These are phyloP conservation scores for Dothidotthia symphoricarpi DNA, from an alignment of 2,329 filamentous ascomycete species.

Conservation along the genomic window DNA sequence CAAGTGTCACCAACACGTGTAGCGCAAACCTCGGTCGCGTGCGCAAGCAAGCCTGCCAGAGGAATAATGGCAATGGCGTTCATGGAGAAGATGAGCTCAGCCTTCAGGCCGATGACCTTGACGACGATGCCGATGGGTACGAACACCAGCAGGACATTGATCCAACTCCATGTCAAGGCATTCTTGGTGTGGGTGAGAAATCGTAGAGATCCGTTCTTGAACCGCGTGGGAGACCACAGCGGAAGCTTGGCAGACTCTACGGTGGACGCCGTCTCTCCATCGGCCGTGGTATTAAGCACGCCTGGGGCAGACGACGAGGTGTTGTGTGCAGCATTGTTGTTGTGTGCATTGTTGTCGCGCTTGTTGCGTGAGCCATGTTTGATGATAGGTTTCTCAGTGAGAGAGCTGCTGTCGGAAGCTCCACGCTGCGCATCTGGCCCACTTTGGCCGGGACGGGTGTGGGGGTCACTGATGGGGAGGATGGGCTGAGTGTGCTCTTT, in stretches of 20 bases:
- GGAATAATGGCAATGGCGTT: constrained; percentile 54
- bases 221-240: constrained; percentile 47
- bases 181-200: constrained; percentile 57
- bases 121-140: constrained; percentile 74
- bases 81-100: constrained; percentile 51
- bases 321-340: constrained; percentile 30
- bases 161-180: constrained; percentile 69
- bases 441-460: constrained; percentile 13
- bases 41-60: constrained; percentile 49
- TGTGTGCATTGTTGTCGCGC: constrained; percentile 11
- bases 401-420: constrained; percentile 16
- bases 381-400: constrained; percentile 24
- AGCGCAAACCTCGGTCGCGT: constrained; percentile 53
- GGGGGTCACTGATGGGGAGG: constrained; percentile 30
- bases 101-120: constrained; percentile 46
- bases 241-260: constrained; percentile 48
- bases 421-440: constrained; percentile 13
- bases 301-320: constrained; percentile 34
- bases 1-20: constrained; percentile 49
- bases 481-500: constrained; percentile 31
- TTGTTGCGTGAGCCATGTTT: constrained; percentile 4
- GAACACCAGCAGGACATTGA: constrained; percentile 75
- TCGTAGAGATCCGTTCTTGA: constrained; percentile 51
- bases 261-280: constrained; percentile 55
- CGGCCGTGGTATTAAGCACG: constrained; percentile 49